Percentiles rank a stretch among this genome's conserved stretches.
phyloP scores from a whole-genome alignment of 2,329 filamentous ascomycete genomes.

The Mariannaea sp. region DNA sequence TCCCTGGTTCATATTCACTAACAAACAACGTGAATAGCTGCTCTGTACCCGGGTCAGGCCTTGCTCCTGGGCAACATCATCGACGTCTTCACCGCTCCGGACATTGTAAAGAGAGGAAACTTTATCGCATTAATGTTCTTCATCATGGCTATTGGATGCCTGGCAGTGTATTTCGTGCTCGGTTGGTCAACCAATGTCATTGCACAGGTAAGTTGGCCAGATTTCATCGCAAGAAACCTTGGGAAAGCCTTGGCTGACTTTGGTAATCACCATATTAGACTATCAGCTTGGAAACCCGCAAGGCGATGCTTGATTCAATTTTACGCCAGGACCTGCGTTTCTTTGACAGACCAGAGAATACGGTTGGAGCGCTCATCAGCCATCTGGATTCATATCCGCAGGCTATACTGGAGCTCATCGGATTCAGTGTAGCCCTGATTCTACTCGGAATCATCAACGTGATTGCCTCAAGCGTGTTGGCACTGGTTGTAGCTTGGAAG shows the following conservation, averaged over 20 bases:
- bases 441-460: slow-evolving; percentile 43
- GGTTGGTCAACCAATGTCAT: slow-evolving; percentile 42
- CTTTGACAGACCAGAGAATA: slow-evolving; percentile 47
- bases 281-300: slow-evolving; percentile 39
- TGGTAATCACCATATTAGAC: slow-evolving; percentile 12
- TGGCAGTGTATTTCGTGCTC: slow-evolving; percentile 48
- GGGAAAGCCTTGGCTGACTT: too few relatives aligned
- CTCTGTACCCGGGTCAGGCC: slow-evolving; percentile 47
- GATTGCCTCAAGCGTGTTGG: slow-evolving; percentile 45
- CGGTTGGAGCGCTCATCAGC: slow-evolving; percentile 41
- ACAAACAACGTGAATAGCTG: slow-evolving; percentile 29
- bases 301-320: slow-evolving; percentile 33
- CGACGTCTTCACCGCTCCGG: slow-evolving; percentile 44
- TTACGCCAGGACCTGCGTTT: slow-evolving; percentile 47
- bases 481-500: slow-evolving; percentile 51
- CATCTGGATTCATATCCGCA: slow-evolving; percentile 43
- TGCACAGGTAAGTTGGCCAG: slow-evolving; percentile 39
- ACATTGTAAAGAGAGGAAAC: slow-evolving; percentile 47
- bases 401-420: slow-evolving; percentile 47
- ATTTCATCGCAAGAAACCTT: slow-evolving; percentile 1
- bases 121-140: slow-evolving; percentile 61
- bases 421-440: slow-evolving; percentile 45
- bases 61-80: slow-evolving; percentile 47
- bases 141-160: slow-evolving; percentile 49
- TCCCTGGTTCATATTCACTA: background rate